Conservation (phyloP, 371 early-diverging fungal species). For the Mortierella sp. region DNA sequence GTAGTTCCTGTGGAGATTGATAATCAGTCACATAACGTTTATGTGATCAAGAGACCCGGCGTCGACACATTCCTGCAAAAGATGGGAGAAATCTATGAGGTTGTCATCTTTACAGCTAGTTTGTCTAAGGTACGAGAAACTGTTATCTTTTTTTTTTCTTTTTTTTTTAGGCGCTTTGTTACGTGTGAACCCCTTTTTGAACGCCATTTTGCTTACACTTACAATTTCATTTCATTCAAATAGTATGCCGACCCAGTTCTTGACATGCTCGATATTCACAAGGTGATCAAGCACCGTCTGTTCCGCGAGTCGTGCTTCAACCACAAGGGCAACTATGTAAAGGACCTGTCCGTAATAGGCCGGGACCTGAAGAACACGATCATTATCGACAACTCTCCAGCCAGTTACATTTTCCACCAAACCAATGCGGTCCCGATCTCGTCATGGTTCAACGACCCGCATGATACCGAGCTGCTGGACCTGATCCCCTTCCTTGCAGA, state of each 20-base stretch:
- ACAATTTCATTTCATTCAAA: neutral
- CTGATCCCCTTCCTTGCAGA: conserved; percentile 95
- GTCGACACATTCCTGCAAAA: conserved; percentile 93
- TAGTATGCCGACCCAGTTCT: conserved; percentile 98
- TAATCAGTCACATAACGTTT: conserved; percentile 91
- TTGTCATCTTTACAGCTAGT: conserved; percentile 97
- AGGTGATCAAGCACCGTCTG: conserved; percentile 90
- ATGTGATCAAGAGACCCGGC: conserved; percentile 96
- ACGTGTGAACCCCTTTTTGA: no score
- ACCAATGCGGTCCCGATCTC: conserved; percentile 96
- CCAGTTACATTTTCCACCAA: conserved; percentile 95
- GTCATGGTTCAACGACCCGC: conserved; percentile 97
- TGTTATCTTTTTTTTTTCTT: no score
- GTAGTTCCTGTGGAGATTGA: conserved; percentile 94
- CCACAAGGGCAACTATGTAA: conserved; percentile 96
- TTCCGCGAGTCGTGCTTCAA: conserved; percentile 97
- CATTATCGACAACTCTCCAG: conserved; percentile 94
- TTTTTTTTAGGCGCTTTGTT: no score
- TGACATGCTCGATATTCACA: conserved; percentile 90
- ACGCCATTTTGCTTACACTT: neutral
- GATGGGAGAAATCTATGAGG: conserved; percentile 92
- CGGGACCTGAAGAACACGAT: conserved; percentile 86
- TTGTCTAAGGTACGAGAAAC: conserved; percentile 83
- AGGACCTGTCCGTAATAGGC: conserved; percentile 91
- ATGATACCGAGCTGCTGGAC: conserved; percentile 95